Percentiles rank a stretch among this genome's conserved stretches.
These are phyloP conservation scores for Dictyostelium brefeldianum DNA, from an alignment of 78 protist species.

Conservation along the genomic window DNA sequence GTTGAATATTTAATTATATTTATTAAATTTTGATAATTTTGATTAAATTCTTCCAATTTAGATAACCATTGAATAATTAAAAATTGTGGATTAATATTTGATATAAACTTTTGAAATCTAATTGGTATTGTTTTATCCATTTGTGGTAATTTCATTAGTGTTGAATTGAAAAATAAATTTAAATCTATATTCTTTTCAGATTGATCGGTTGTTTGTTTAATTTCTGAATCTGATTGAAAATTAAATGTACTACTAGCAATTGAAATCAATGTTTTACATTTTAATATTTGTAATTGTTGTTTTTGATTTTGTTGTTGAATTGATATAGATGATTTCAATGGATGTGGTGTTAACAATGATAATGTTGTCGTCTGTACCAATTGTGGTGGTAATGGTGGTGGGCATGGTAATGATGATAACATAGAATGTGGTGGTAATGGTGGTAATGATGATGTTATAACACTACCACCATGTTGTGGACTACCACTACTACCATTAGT, in stretches of 20 bases:
- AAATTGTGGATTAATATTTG: neutral
- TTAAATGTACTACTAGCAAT: constrained; percentile 15
- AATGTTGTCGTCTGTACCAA: neutral
- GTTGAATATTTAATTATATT: neutral
- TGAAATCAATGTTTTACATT: constrained; percentile 22
- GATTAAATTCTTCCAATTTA: neutral
- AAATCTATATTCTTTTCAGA: neutral
- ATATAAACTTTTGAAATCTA: constrained; percentile 3
- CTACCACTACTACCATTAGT: neutral
- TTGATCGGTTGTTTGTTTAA: neutral
- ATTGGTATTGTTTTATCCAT: constrained; percentile 14
- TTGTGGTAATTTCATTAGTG: neutral
- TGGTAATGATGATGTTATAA: neutral
- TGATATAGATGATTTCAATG: neutral
- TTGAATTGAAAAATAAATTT: neutral
- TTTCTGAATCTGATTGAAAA: constrained; percentile 49
- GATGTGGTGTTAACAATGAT: neutral
- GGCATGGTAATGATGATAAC: neutral
- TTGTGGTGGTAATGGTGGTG: neutral
- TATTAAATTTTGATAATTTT: constrained; percentile 11
- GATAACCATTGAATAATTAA: constrained; percentile 7
- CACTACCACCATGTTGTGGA: neutral
- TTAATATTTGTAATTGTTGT: neutral
- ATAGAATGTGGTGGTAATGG: neutral
- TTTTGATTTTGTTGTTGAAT: neutral